Base-by-base conservation (phyloP, 1,139 yeast genomes). In the Lodderomyces theae region DNA sequence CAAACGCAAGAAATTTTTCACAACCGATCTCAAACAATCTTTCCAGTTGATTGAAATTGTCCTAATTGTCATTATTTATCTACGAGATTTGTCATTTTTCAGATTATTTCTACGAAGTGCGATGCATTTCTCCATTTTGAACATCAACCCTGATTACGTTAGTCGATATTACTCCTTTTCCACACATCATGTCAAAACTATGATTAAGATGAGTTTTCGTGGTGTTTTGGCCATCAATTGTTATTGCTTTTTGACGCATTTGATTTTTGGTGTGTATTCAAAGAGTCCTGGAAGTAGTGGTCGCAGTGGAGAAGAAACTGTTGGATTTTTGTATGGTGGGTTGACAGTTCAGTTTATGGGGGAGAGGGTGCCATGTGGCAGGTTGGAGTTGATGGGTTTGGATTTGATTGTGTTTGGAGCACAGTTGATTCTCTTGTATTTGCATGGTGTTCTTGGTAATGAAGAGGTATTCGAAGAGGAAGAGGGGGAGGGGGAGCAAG, bases 311-410 rank as follows among this genome's bases (percentile, higher is more conserved):
- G 33, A 17, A 5, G 33, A 23, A 4, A 28, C 49, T 2, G 61
- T 54, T 18, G 51, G 51, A 2, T 56, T 49, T 36, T 51, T 66
- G 11, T 61, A 67, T 43, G 76, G 76, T 0, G 62, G 71, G 2
- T 34, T 66, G 35, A 52, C 71, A 1, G 47, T 71, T 4, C 71
- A 69, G 44, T 70, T 71, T 44, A 67, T 71, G 13, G 77, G 77
- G 0, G 77, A 72, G 42, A 47, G 64, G 32, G 42, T 56, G 10
- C 67, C 74, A 1, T 53, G 31, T 21, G 52, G 59, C 5, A 37
- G 56, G 25, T 26, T 59, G 4, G 68, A 61, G 41, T 48, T 70
- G 34, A 21, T 70, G 7, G 8, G 49, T 2, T 54, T 57, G 21
- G 77, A 72, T 44, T 24, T 56, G 3, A 26, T 57, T 11, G 49